Conservation (phyloP, 2,329 filamentous ascomycete species). For the Epicoccum nigrum region DNA sequence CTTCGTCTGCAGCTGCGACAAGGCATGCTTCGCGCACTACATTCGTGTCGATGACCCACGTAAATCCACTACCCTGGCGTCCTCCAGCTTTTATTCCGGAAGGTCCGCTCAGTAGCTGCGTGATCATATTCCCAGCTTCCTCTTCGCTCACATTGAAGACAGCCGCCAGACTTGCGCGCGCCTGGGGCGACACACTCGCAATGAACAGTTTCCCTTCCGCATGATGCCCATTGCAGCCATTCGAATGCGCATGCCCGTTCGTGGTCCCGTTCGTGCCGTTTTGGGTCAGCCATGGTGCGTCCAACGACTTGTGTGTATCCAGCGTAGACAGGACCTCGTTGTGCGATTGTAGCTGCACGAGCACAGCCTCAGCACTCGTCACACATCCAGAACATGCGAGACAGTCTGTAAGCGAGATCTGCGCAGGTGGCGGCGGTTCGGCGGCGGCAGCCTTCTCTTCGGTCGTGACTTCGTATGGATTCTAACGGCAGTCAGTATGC, state of each 20-base stretch:
- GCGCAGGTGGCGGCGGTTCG: constrained; percentile 72
- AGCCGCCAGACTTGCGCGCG: constrained; percentile 85
- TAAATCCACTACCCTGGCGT: constrained; percentile 75
- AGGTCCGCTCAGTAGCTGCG: constrained; percentile 75
- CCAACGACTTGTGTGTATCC: constrained; percentile 63
- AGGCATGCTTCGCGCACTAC: constrained; percentile 80
- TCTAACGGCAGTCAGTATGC: constrained; percentile 49
- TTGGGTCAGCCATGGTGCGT: constrained; percentile 38
- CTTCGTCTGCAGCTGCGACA: constrained; percentile 62
- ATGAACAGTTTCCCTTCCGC: constrained; percentile 78
- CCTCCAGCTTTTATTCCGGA: constrained; percentile 74
- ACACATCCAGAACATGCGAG: constrained; percentile 97
- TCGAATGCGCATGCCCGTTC: constrained; percentile 14
- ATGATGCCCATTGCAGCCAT: constrained; percentile 26
- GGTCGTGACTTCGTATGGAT: constrained; percentile 85
- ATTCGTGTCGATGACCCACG: constrained; percentile 92
- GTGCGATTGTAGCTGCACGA: constrained; percentile 93
- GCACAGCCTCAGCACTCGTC: constrained; percentile 95
- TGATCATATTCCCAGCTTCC: constrained; percentile 81
- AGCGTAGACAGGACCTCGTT: constrained; percentile 85
- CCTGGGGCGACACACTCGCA: constrained; percentile 90
- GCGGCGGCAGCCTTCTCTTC: constrained; percentile 73
- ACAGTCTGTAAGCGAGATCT: constrained; percentile 96
- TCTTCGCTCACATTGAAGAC: constrained; percentile 76
- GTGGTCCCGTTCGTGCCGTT: constrained; percentile 33